Base-by-base conservation (phyloP, 257 asterid species). In the Cordia subcordata region DNA sequence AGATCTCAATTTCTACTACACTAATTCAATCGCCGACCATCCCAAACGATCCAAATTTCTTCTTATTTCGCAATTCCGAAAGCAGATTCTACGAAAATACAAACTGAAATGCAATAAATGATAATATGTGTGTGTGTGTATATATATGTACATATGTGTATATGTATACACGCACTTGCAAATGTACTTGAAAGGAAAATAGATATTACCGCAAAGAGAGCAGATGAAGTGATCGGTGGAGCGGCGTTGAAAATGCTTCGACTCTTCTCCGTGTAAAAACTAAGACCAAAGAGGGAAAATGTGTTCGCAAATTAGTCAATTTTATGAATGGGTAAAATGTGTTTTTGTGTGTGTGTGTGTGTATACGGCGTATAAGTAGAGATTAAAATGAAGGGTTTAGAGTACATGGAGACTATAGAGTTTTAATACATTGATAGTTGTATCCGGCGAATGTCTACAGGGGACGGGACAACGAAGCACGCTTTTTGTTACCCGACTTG, bases 391-490 rank as follows among this genome's bases (percentile, higher is more conserved):
- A 18, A 61, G 51, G 67, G 55, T 52, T 62, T 52, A 39, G 44
- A 39, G 9, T 42, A 10, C 47, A 42, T 2, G 5, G 47, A n/a
- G n/a, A n/a, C n/a, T 27, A 27, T 27, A 27, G 35, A 27, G 35
- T 42, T 14, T 42, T 42, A 3, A 8, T 42, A 42, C 15, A 42
- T 42, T 10, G 19, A 39, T 3, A 38, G 35, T 49, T 33, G 80
- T 68, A 80, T 80, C 84, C 85, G 84, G 82, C 74, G 76, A 58
- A 69, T 19, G 70, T 35, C 59, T 55, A 27, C 35, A 27, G 35
- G 3, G 35, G 3, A 27, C 35, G 35, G 35, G 35, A 6, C 4
- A 1, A 6, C 3, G 35, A 27, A 27, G 35, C 35, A 27, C 35
- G 35, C 35, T 27, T 67, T 74, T 50, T 63, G 12, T 72, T 63